Percentiles rank a stretch among this genome's conserved stretches.
phyloP scores from a whole-genome alignment of 495 filamentous ascomycete species.

The Cenococcum geophilum region DNA sequence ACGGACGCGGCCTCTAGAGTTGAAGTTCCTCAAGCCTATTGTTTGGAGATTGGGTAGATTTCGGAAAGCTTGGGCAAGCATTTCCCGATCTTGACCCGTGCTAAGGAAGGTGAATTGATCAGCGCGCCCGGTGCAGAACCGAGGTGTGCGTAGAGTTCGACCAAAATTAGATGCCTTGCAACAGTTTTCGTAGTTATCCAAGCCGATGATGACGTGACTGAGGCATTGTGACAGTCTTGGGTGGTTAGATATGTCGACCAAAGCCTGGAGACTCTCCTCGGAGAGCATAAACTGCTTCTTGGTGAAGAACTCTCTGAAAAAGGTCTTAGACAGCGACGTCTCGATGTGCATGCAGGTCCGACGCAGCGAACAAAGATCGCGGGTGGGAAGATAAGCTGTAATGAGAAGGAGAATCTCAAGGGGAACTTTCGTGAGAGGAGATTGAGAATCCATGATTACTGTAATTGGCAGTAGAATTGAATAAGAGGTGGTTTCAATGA shows the following conservation, averaged over 20 bases:
- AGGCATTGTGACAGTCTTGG: slow-evolving; percentile 38
- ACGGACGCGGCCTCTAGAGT: slow-evolving; percentile 31
- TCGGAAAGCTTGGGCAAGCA: slow-evolving; percentile 47
- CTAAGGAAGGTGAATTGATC: slow-evolving; percentile 32
- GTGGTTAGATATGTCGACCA: slow-evolving; percentile 50
- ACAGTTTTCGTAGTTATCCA: slow-evolving; percentile 32
- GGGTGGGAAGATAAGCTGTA: slow-evolving; percentile 37
- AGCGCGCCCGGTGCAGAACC: background rate
- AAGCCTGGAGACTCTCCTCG: slow-evolving; percentile 43
- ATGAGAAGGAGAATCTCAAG: slow-evolving; percentile 25
- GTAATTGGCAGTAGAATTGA: too few species aligned
- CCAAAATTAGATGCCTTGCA: background rate
- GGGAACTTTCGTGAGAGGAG: slow-evolving; percentile 15
- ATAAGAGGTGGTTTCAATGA: too few species aligned
- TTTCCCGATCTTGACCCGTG: slow-evolving; percentile 40
- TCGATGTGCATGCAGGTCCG: slow-evolving; percentile 45
- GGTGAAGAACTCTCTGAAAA: slow-evolving; percentile 50
- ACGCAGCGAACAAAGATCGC: slow-evolving; percentile 45
- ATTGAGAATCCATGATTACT: background rate
- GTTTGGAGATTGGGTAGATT: slow-evolving; percentile 45
- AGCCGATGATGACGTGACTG: slow-evolving; percentile 45
- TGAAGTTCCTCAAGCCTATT: slow-evolving; percentile 48
- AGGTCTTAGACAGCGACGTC: slow-evolving; percentile 40
- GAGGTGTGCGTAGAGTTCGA: background rate
- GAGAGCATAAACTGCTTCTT: slow-evolving; percentile 52